Conservation (phyloP, 2,329 filamentous ascomycete species). For the Penicillium concentricum region DNA sequence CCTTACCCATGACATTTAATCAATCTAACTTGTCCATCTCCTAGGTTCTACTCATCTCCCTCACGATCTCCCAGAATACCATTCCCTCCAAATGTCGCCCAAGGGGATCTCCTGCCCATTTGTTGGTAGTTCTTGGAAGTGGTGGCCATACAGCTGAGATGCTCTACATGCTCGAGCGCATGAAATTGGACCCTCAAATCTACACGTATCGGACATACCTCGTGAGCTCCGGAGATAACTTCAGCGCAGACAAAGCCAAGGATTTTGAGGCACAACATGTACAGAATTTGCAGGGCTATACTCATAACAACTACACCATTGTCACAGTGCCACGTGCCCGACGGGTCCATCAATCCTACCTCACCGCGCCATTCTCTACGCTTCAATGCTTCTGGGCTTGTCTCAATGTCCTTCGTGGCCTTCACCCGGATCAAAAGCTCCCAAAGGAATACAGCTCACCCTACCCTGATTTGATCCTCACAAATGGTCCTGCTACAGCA, state of each 20-base stretch:
- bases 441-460: slow-evolving; percentile 26
- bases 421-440: slow-evolving; percentile 34
- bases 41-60: slow-evolving; percentile 27
- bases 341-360: slow-evolving; percentile 74
- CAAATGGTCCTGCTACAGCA: slow-evolving; percentile 85
- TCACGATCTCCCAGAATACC: slow-evolving; percentile 32
- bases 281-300: slow-evolving; percentile 9
- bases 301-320: slow-evolving; percentile 54
- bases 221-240: slow-evolving; percentile 71
- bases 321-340: slow-evolving; percentile 72
- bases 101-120: slow-evolving; percentile 50
- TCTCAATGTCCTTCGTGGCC: slow-evolving; percentile 53
- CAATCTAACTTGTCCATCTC: slow-evolving; percentile 11
- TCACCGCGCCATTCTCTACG: slow-evolving; percentile 69
- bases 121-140: slow-evolving; percentile 82
- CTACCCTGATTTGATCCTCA: slow-evolving; percentile 74
- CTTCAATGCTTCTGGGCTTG: slow-evolving; percentile 65
- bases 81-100: slow-evolving; percentile 31
- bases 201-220: slow-evolving; percentile 75
- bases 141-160: slow-evolving; percentile 96
- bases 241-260: slow-evolving; percentile 63
- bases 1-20: neutral
- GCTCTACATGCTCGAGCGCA: slow-evolving; percentile 74
- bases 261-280: slow-evolving; percentile 59
- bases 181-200: slow-evolving; percentile 46